These are phyloP conservation scores for Alectoria sarmentosa DNA, from an alignment of 495 filamentous ascomycete species.

Conservation along the genomic window DNA sequence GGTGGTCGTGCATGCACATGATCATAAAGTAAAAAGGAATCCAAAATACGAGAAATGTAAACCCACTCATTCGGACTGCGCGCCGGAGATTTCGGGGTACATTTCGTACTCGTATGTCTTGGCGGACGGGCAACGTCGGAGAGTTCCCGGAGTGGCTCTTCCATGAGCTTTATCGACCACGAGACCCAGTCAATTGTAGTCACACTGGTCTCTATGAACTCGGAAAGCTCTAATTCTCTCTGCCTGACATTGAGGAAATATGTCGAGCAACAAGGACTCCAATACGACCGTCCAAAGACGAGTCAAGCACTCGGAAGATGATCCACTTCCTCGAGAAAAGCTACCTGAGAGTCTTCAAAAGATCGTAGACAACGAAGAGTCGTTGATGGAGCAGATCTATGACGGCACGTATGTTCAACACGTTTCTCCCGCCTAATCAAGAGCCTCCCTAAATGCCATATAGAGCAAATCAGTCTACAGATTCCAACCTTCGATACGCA, in stretches of 20 bases:
- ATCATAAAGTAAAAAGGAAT: too few relatives aligned
- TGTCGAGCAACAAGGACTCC: conserved; percentile 19
- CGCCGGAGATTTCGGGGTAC: too few relatives aligned
- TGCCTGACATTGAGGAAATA: neutral
- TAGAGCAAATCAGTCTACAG: conserved; percentile 74
- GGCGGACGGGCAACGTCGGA: conserved; percentile 7
- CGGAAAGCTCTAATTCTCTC: neutral
- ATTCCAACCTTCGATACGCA: conserved; percentile 81
- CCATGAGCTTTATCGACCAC: neutral
- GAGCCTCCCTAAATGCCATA: conserved; percentile 15
- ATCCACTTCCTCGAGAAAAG: conserved; percentile 41
- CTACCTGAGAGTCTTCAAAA: conserved; percentile 65
- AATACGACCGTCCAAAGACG: conserved; percentile 15
- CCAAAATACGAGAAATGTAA: too few relatives aligned
- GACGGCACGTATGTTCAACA: conserved; percentile 64
- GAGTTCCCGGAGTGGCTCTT: neutral
- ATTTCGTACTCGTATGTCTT: too few relatives aligned
- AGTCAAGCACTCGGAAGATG: conserved; percentile 9
- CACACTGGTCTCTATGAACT: neutral
- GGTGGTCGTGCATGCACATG: too few relatives aligned
- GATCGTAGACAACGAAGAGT: conserved; percentile 69
- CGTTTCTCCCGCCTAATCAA: neutral
- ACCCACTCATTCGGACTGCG: too few relatives aligned
- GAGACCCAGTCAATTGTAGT: neutral
- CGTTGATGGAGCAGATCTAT: conserved; percentile 69